These are phyloP conservation scores for Psilocybe subaeruginosa DNA, from an alignment of 768 basidiomycete species.

Conservation along the genomic window DNA sequence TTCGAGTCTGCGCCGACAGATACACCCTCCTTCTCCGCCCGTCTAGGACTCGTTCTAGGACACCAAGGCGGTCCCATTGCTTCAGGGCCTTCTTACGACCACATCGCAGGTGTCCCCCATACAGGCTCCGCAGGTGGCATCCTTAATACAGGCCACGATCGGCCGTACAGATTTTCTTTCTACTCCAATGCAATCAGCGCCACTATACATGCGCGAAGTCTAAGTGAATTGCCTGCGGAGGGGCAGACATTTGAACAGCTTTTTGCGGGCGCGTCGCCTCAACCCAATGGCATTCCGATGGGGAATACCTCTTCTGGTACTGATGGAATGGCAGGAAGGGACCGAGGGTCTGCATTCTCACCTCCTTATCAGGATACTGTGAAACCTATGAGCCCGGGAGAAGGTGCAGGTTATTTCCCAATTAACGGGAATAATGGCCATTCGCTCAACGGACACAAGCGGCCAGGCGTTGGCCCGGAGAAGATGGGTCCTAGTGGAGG, in stretches of 20 bases:
- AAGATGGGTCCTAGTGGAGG: constrained; percentile 24
- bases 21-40: constrained; percentile 48
- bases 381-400: constrained; percentile 3
- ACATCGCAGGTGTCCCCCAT: constrained; percentile 24
- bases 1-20: constrained; percentile 72
- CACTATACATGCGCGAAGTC: constrained; percentile 92
- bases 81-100: constrained; percentile 28
- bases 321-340: constrained; percentile 1
- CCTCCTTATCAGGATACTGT: constrained; percentile 19
- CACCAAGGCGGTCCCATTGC: constrained; percentile 18
- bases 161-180: constrained; percentile 97
- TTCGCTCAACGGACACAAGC: background rate
- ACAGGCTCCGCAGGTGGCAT: constrained; percentile 34
- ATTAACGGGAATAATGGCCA: background rate
- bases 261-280: constrained; percentile 58
- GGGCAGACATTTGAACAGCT: constrained; percentile 93
- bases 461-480: constrained; percentile 10
- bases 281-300: background rate
- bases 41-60: constrained; percentile 33
- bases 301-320: background rate
- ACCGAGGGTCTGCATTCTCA: constrained; percentile 10
- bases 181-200: constrained; percentile 92
- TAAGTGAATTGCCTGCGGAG: constrained; percentile 92
- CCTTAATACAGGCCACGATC: constrained; percentile 66
- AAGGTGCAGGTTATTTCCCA: constrained; percentile 14